These are phyloP conservation scores for Aspergillus versicolor DNA, from an alignment of 2,329 filamentous ascomycete species.

Conservation along the genomic window DNA sequence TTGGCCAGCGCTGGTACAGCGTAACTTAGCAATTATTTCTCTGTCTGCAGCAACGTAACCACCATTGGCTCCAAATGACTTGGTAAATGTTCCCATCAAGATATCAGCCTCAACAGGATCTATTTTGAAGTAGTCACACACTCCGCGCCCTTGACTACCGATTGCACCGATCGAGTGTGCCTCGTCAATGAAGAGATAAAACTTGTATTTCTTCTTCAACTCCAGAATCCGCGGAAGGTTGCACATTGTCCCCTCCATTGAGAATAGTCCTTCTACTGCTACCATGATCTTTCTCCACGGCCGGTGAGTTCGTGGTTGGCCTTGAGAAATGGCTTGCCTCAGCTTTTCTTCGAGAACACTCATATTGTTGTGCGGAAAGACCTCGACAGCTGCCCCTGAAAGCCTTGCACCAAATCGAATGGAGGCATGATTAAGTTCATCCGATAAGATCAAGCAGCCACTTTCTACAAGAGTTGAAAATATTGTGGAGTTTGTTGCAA, in stretches of 20 bases:
- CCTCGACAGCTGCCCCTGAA: constrained; percentile 85
- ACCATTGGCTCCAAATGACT: constrained; percentile 94
- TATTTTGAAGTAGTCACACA: constrained; percentile 92
- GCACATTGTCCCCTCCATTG: constrained; percentile 97
- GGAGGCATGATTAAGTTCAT: constrained; percentile 93
- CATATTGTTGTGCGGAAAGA: constrained; percentile 97
- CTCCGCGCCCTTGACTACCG: constrained; percentile 82
- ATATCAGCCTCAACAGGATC: constrained; percentile 84
- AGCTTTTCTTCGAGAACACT: constrained; percentile 76
- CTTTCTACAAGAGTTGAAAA: constrained; percentile 89
- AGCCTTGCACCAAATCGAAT: constrained; percentile 89
- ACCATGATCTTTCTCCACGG: constrained; percentile 98
- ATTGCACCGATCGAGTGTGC: constrained; percentile 91
- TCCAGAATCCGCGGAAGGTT: constrained; percentile 80
- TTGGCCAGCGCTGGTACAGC: constrained; percentile 76
- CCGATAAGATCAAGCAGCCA: constrained; percentile 87
- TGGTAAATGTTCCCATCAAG: constrained; percentile 94
- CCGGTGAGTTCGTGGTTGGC: constrained; percentile 89
- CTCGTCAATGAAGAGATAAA: constrained; percentile 89
- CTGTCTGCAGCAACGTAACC: constrained; percentile 91
- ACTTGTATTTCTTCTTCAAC: constrained; percentile 93
- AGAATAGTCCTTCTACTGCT: constrained; percentile 91
- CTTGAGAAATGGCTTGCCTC: constrained; percentile 87
- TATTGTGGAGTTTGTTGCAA: constrained; percentile 88
- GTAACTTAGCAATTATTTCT: constrained; percentile 82